Evolutionary conservation across 345 rosid genomes (phyloP), one percentile per base, ranked within the genome.

Genomic region (Murraya koenigii): DNA sequence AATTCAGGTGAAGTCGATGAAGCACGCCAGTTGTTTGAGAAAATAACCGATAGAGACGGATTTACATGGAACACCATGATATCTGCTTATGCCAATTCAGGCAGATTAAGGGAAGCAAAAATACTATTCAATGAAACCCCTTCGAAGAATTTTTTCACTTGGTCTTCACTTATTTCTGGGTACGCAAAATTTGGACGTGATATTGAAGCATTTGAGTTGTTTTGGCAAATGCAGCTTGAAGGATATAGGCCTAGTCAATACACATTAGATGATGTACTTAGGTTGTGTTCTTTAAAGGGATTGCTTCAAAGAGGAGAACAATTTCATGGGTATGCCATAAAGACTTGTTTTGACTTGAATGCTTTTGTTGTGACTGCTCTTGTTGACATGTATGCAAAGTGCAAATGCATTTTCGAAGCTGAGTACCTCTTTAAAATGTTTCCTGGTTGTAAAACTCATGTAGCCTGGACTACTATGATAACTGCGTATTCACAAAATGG

Each of bases 391-490:
- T 95, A 93, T 77, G 93, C 91, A 0, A 90, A 91, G 78, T 89
- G 96, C 82, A 83, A 81, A 44, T 85, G 88, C 76, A 82, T 95
- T 69, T 73, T 33, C 59, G 94, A 90, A 82, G 99, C 99, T 65
- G 99, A 90, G 62, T 78, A 8, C 76, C 82, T 95, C 55, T 95
- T 95, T 63, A 33, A 4, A 59, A 85, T 54, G 22, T 85, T 87
- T 82, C 71, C 77, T 15, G 81, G 84, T 66, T 77, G 75, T 64
- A 87, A 78, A 77, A 90, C 84, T 78, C 87, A 84, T 71, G 98
- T 91, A 8, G 84, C 90, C 5, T 93, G 99, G 99, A 92, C 96
- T 30, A 93, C 97, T 7, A 93, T 95, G 96, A 83, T 95, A 68
- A 85, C 95, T 2, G 98, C 93, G 0, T 95, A 91, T 82, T 84